phyloP scores from a whole-genome alignment of 768 basidiomycete species.

The Dioszegia crocea region DNA sequence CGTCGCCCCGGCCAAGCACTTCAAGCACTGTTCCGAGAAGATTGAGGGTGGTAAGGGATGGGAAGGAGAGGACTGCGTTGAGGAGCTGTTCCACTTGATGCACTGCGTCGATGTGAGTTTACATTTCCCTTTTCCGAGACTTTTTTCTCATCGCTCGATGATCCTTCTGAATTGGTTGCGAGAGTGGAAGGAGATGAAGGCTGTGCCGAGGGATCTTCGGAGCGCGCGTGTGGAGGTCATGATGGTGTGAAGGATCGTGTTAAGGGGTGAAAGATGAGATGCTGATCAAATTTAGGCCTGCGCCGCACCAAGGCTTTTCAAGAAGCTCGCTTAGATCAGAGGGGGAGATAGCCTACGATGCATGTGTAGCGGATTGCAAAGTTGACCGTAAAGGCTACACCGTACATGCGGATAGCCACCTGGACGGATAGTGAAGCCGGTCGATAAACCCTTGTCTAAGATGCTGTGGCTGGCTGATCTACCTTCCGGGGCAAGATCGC shows the following conservation, averaged over 20 bases:
- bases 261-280: no score
- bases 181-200: not conserved
- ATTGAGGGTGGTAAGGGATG: conserved; percentile 74
- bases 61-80: conserved; percentile 84
- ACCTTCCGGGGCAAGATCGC: no score
- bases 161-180: not conserved
- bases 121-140: not conserved
- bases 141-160: not conserved
- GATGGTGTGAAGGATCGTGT: no score
- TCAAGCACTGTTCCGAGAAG: conserved; percentile 86
- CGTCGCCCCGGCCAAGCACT: conserved; percentile 68
- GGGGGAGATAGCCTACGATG: not conserved
- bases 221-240: no score
- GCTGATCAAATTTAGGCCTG: conserved; percentile 49
- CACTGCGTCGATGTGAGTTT: conserved; percentile 78
- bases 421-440: no score
- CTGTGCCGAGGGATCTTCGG: not conserved
- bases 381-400: no score
- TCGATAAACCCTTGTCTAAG: no score
- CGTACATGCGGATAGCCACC: no score
- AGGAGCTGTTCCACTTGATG: conserved; percentile 65
- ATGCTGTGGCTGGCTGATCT: no score
- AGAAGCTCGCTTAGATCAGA: conserved; percentile 57
- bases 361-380: not conserved
- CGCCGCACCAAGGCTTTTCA: conserved; percentile 75